A percentile compares a stretch with the other conserved stretches of the same genome.
phyloP scores from a whole-genome alignment of 371 early-diverging fungal genomes.

The Batrachochytrium dendrobatidis region DNA sequence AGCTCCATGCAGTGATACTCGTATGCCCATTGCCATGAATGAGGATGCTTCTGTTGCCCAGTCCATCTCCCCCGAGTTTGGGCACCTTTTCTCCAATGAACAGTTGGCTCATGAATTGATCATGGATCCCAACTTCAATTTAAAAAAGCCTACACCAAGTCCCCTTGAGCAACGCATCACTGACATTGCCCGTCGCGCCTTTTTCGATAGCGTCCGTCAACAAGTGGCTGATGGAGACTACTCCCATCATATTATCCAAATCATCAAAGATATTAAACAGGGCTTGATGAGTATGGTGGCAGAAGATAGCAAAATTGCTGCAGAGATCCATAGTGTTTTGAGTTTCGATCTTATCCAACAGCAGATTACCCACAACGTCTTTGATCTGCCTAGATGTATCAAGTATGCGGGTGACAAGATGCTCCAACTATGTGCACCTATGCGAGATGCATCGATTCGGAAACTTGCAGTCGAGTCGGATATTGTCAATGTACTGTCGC shows the following conservation, averaged over 20 bases:
- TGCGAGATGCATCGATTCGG: constrained; percentile 57
- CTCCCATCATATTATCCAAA: constrained; percentile 30
- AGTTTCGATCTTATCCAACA: constrained; percentile 54
- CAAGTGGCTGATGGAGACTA: constrained; percentile 43
- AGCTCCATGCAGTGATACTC: not conserved
- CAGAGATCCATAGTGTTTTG: constrained; percentile 48
- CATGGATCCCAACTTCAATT: constrained; percentile 63
- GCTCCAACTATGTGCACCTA: constrained; percentile 66
- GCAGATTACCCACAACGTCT: constrained; percentile 40
- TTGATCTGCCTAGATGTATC: constrained; percentile 41
- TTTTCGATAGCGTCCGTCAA: constrained; percentile 51
- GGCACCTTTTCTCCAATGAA: constrained; percentile 45
- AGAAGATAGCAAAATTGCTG: constrained; percentile 29
- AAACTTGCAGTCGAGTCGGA: constrained; percentile 18
- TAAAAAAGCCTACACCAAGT: constrained; percentile 35
- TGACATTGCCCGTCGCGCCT: constrained; percentile 52
- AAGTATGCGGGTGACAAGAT: constrained; percentile 45
- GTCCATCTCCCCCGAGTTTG: constrained; percentile 19
- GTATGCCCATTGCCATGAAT: not conserved
- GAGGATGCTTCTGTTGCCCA: constrained; percentile 6
- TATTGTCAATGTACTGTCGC: constrained; percentile 33
- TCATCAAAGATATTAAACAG: constrained; percentile 48
- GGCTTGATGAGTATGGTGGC: constrained; percentile 36
- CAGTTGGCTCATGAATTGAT: constrained; percentile 72
- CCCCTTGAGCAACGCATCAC: constrained; percentile 51